Percentiles rank a stretch among this genome's conserved stretches.
Evolutionary conservation across 108 stramenopile species (phyloP).

Genomic region (Fistulifera solaris): DNA sequence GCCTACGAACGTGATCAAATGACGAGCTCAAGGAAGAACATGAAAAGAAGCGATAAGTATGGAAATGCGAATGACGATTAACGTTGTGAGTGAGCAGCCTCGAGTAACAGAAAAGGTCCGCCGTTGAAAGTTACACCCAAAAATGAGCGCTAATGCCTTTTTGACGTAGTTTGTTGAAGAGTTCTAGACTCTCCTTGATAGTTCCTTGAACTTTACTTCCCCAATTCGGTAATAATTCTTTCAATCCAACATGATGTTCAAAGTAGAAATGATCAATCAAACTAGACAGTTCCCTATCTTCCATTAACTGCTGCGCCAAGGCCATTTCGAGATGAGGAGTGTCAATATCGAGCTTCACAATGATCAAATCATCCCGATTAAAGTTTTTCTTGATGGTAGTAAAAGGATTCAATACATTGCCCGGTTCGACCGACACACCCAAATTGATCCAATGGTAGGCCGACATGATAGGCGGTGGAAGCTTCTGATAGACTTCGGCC

Average conservation of each 20-base stretch:
- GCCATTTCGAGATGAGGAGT: conserved; percentile 26
- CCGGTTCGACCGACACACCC: conserved; percentile 18
- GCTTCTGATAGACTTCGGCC: conserved; percentile 1
- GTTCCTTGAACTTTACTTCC: conserved; percentile 21
- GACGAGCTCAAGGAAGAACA: conserved; percentile 81
- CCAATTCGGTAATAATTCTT: conserved; percentile 28
- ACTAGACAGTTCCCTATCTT: conserved; percentile 9
- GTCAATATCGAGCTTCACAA: conserved; percentile 66
- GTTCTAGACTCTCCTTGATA: conserved; percentile 29
- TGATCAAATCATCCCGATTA: conserved; percentile 42
- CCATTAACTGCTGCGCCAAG: conserved; percentile 27
- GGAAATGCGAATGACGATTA: conserved; percentile 9
- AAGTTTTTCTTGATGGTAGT: conserved; percentile 24
- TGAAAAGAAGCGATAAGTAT: conserved; percentile 28
- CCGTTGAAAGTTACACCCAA: conserved; percentile 29
- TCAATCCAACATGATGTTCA: conserved; percentile 50
- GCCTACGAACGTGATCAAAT: conserved; percentile 73
- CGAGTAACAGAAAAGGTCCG: no score
- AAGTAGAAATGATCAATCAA: conserved; percentile 72
- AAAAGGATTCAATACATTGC: conserved; percentile 39
- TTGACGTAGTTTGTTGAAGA: conserved; percentile 30
- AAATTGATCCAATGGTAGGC: conserved; percentile 61
- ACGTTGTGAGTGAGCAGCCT: no score
- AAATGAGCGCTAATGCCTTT: conserved; percentile 45
- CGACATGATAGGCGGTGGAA: conserved; percentile 5